Evolutionary conservation across 1,284 basidiomycete species (phyloP).

Genomic region (Apiotrichum akiyoshidainum): DNA sequence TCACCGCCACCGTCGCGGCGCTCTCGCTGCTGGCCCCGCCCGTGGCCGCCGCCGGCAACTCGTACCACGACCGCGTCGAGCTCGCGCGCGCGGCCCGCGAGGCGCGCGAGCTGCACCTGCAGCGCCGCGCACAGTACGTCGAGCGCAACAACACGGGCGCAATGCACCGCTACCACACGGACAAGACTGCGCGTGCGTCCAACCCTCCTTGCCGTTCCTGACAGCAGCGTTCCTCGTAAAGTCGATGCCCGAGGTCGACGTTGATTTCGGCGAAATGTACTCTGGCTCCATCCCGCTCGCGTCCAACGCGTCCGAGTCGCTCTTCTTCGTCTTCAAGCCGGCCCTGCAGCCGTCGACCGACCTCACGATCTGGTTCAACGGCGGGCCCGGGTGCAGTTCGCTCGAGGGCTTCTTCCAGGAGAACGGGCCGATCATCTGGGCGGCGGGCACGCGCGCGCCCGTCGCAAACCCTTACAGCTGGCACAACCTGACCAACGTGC

Average conservation of each 20-base stretch:
- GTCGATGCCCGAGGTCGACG: slow-evolving; percentile 23
- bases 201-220: too few species aligned
- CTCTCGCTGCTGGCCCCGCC: too few species aligned
- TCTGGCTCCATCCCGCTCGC: slow-evolving; percentile 23
- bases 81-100: too few species aligned
- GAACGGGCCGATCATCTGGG: slow-evolving; percentile 74
- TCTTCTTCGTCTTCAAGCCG: slow-evolving; percentile 29
- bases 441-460: slow-evolving; percentile 62
- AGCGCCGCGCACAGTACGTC: too few species aligned
- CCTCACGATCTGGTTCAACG: slow-evolving; percentile 31
- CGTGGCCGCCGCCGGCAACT: too few species aligned
- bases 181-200: too few species aligned
- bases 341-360: slow-evolving; percentile 20
- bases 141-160: too few species aligned
- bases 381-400: slow-evolving; percentile 59
- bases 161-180: too few species aligned
- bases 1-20: too few species aligned
- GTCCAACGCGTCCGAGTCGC: background rate
- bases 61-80: too few species aligned
- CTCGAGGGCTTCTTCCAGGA: slow-evolving; percentile 74
- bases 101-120: too few species aligned
- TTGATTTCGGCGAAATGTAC: slow-evolving; percentile 28
- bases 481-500: slow-evolving; percentile 61
- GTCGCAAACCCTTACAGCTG: slow-evolving; percentile 69
- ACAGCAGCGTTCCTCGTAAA: slow-evolving; percentile 19